Percentiles rank a stretch among this genome's conserved stretches.
These are phyloP conservation scores for Salix koriyanagi DNA, from an alignment of 345 rosid genomes.

Conservation along the genomic window DNA sequence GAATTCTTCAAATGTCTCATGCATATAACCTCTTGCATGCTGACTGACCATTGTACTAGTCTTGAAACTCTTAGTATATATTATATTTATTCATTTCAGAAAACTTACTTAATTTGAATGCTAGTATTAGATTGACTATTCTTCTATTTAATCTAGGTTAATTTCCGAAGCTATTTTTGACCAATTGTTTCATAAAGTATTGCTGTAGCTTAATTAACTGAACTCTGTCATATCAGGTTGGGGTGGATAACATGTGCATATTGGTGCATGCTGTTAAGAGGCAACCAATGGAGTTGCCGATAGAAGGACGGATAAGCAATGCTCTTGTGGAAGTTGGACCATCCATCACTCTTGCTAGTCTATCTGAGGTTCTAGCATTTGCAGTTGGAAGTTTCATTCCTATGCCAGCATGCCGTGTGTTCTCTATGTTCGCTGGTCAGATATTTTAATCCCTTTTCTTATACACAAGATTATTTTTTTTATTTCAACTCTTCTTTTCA, in stretches of 20 bases:
- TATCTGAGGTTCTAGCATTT: constrained; percentile 88
- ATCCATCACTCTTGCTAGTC: constrained; percentile 95
- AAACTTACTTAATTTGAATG: not conserved
- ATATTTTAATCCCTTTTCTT: constrained; percentile 6
- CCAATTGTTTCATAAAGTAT: not conserved
- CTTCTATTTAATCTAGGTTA: not conserved
- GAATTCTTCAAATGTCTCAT: not conserved
- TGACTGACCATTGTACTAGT: not conserved
- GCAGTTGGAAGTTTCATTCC: constrained; percentile 93
- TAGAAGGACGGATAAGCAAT: constrained; percentile 82
- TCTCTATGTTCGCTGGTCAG: constrained; percentile 98
- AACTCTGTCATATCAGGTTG: constrained; percentile 53
- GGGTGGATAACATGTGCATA: constrained; percentile 98
- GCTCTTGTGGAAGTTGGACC: constrained; percentile 99
- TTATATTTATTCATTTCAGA: not conserved
- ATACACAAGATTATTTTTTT: not conserved
- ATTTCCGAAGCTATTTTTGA: not conserved
- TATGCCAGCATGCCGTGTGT: constrained; percentile 97
- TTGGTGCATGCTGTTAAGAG: constrained; percentile 93
- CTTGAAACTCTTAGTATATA: not conserved
- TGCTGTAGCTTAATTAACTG: constrained; percentile 7
- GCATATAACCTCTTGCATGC: not conserved
- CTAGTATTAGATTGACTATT: not conserved
- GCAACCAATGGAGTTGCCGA: constrained; percentile 69
- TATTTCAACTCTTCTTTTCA: not conserved